phyloP scores from a whole-genome alignment of 2,329 filamentous ascomycete genomes.

The Emergomyces orientalis region DNA sequence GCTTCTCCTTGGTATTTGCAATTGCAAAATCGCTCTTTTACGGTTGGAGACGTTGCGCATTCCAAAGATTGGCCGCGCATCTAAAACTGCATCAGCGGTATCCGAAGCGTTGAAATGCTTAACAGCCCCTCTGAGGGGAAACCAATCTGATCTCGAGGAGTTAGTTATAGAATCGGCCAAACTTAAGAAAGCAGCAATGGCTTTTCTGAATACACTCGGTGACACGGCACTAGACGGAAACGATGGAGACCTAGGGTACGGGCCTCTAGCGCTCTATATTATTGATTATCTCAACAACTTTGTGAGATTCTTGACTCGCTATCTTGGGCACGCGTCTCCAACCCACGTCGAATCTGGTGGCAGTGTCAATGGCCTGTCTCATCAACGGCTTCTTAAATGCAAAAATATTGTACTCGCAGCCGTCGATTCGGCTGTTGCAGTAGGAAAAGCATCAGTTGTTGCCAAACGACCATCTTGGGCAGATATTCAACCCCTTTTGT shows the following conservation, averaged over 20 bases:
- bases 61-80: slow-evolving; percentile 18
- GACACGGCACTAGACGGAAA: slow-evolving; percentile 16
- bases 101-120: slow-evolving; percentile 29
- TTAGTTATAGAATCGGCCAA: slow-evolving; percentile 35
- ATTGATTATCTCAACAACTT: slow-evolving; percentile 33
- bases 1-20: slow-evolving; percentile 29
- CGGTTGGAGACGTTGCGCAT: slow-evolving; percentile 26
- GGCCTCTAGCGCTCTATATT: slow-evolving; percentile 20
- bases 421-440: slow-evolving; percentile 32
- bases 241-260: slow-evolving; percentile 11
- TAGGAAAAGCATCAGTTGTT: slow-evolving; percentile 33
- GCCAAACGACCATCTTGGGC: slow-evolving; percentile 32
- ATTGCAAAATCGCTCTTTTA: slow-evolving; percentile 33
- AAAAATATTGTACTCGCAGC: slow-evolving; percentile 33
- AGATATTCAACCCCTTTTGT: slow-evolving; percentile 27
- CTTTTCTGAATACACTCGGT: slow-evolving; percentile 17
- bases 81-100: slow-evolving; percentile 21
- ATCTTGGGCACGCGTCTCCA: slow-evolving; percentile 27
- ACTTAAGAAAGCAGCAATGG: slow-evolving; percentile 35
- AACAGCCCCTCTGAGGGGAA: slow-evolving; percentile 32
- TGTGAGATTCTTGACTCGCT: slow-evolving; percentile 34
- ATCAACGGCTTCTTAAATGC: slow-evolving; percentile 24
- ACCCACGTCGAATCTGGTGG: slow-evolving; percentile 19
- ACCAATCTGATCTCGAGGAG: slow-evolving; percentile 35
- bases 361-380: slow-evolving; percentile 25